These are phyloP conservation scores for Sphagnum tenellum DNA, from an alignment of 225 moss, liverwort and hornwort genomes.

Conservation along the genomic window DNA sequence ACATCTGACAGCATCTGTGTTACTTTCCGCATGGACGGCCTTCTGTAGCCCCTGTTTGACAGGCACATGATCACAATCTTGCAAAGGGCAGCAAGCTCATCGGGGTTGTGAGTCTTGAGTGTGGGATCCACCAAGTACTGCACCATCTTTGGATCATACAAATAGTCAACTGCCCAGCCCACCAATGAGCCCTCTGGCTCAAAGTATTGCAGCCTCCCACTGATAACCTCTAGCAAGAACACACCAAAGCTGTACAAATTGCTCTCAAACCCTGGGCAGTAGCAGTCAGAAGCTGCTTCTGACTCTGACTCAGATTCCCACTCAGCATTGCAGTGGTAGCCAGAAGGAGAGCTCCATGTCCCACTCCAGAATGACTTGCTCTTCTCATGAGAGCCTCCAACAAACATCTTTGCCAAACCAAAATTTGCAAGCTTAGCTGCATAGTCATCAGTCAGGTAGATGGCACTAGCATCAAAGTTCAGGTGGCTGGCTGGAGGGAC, in stretches of 20 bases:
- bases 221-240: constrained; percentile 55
- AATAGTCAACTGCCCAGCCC: constrained; percentile 51
- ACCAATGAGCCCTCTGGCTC: constrained; percentile 37
- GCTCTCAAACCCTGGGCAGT: constrained; percentile 61
- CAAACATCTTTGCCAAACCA: constrained; percentile 53
- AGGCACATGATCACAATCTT: constrained; percentile 34
- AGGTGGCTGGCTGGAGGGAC: constrained; percentile 73
- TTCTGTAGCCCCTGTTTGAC: constrained; percentile 14
- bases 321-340: constrained; percentile 1
- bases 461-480: constrained; percentile 70
- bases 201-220: constrained; percentile 44
- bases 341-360: constrained; percentile 3
- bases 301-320: constrained; percentile 12
- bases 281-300: constrained; percentile 8
- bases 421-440: constrained; percentile 84
- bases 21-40: constrained; percentile 60
- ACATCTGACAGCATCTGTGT: constrained; percentile 40
- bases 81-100: constrained; percentile 44
- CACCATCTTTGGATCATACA: constrained; percentile 25
- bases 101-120: constrained; percentile 34
- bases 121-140: constrained; percentile 44
- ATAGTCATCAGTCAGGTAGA: constrained; percentile 74
- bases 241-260: constrained; percentile 77
- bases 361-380: no score
- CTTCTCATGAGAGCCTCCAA: constrained; percentile 3